Conservation (phyloP, 345 rosid genomes). For the Lenwebbia sp. region DNA sequence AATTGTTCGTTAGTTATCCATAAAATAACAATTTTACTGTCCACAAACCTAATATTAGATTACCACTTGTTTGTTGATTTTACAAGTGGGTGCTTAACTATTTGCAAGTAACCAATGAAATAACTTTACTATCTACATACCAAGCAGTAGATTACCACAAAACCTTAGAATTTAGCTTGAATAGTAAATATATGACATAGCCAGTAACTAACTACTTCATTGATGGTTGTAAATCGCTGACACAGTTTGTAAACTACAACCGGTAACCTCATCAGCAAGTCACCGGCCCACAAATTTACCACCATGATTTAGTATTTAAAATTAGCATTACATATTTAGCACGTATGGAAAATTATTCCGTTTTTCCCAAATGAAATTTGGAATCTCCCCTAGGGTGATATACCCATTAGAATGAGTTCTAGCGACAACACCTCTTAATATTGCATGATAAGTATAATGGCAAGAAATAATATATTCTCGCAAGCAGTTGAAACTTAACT, state of each 20-base stretch:
- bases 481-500: constrained; percentile 2
- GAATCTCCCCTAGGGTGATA: neutral
- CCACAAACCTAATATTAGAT: neutral
- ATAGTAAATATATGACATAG: neutral
- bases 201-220: neutral
- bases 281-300: neutral
- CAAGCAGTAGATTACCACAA: neutral
- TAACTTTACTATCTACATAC: neutral
- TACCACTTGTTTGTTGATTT: neutral
- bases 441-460: neutral
- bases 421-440: neutral
- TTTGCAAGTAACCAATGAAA: neutral
- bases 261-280: neutral
- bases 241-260: neutral
- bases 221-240: neutral
- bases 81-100: neutral
- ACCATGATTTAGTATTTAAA: neutral
- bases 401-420: neutral
- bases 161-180: neutral
- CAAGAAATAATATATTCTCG: neutral
- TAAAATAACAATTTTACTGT: neutral
- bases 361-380: neutral
- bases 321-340: neutral
- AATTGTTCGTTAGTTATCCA: neutral
- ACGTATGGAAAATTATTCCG: neutral